These are phyloP conservation scores for Mycena rebaudengoi DNA, from an alignment of 768 basidiomycete genomes.

Conservation along the genomic window DNA sequence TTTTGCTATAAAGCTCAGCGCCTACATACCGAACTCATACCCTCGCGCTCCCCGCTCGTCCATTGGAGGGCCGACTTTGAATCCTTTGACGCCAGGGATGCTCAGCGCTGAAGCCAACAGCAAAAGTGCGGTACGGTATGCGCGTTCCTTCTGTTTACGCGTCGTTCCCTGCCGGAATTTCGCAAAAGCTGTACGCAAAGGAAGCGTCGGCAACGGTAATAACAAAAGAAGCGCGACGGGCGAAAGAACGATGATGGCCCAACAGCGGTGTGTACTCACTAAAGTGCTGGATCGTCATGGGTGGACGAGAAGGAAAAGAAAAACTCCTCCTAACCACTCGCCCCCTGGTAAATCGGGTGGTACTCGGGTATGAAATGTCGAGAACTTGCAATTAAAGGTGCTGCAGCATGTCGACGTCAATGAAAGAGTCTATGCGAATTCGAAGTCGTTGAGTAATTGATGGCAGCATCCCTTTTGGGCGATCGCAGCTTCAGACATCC, in stretches of 20 bases:
- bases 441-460: no score
- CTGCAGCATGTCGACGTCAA: conserved; percentile 13
- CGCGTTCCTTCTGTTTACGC: conserved; percentile 15
- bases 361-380: neutral
- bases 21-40: conserved; percentile 20
- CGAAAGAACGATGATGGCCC: neutral
- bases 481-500: no score
- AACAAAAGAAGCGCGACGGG: neutral
- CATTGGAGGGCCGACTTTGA: conserved; percentile 23
- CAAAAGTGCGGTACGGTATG: conserved; percentile 6
- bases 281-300: conserved; percentile 25
- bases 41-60: conserved; percentile 7
- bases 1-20: neutral
- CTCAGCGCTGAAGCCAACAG: conserved; percentile 8
- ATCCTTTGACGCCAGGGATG: conserved; percentile 18
- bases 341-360: conserved; percentile 18
- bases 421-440: no score
- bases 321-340: no score
- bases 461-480: no score
- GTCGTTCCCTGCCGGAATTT: conserved; percentile 20
- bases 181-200: conserved; percentile 8
- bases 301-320: neutral
- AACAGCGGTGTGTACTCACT: conserved; percentile 1
- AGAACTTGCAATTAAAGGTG: conserved; percentile 6
- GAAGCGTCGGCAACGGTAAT: neutral